Evolutionary conservation across 768 basidiomycete species (phyloP).

Genomic region (Pleurotus giganteus): DNA sequence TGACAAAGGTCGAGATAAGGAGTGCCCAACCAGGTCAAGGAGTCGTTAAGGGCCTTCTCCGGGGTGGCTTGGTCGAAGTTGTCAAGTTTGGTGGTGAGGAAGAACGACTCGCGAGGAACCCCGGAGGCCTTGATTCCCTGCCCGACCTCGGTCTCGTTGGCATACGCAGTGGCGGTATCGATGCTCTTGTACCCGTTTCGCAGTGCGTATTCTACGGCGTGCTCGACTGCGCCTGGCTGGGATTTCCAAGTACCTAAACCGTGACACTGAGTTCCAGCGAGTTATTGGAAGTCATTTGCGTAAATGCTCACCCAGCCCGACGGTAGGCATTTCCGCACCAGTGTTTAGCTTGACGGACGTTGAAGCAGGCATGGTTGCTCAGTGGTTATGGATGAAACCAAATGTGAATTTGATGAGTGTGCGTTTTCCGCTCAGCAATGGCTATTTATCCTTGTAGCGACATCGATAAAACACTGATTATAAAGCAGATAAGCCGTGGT

Average conservation of each 20-base stretch:
- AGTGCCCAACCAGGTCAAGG: conserved; percentile 67
- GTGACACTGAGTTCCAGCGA: neutral
- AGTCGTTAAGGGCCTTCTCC: conserved; percentile 60
- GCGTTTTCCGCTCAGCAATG: neutral
- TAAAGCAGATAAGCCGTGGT: conserved; percentile 3
- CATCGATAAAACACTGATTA: conserved; percentile 9
- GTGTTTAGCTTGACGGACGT: conserved; percentile 66
- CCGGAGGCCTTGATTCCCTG: conserved; percentile 4
- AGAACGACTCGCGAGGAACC: conserved; percentile 26
- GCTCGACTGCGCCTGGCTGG: conserved; percentile 62
- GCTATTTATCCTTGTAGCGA: neutral
- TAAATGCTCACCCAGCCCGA: conserved; percentile 54
- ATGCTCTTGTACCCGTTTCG: conserved; percentile 72
- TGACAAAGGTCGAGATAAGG: conserved; percentile 79
- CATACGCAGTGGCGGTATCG: conserved; percentile 67
- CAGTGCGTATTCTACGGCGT: conserved; percentile 74
- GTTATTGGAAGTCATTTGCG: neutral
- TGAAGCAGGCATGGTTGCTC: conserved; percentile 44
- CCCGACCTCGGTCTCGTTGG: conserved; percentile 4
- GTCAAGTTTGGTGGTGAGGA: conserved; percentile 76
- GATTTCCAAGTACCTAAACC: conserved; percentile 81
- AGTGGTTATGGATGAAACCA: neutral
- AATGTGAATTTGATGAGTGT: neutral
- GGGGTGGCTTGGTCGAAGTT: conserved; percentile 61
- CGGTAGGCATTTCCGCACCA: conserved; percentile 71